Base-by-base conservation (phyloP, 352 stramenopile species). In the Globisporangium rhizosaccharum region DNA sequence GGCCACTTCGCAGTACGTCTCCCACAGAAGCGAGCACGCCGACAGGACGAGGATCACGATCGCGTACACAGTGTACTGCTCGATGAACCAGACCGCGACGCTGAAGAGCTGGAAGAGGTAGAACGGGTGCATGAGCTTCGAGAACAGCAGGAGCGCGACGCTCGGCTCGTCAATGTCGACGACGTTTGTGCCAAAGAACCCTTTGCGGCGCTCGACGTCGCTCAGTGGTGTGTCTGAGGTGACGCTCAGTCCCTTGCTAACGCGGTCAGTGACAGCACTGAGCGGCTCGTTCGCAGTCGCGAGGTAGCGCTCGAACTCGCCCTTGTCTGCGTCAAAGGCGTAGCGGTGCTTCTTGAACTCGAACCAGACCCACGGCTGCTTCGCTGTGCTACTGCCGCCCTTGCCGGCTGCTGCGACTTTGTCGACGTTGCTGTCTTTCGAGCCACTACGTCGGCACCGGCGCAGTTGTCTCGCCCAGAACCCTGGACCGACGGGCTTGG, bases 21-120 rank as follows among this genome's bases (percentile, higher is more conserved):
- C 79, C 71, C 78, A 90, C 14, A 67, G 56, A 58, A 89, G 82
- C 25, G 78, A 90, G 14, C 79, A 49, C 14, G 67, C 67, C 49
- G 82, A 90, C 49, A 88, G 72, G 17, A 63, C 52, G 23, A 85
- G 51, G 50, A 92, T 84, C 18, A 88, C 66, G 36, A 82, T 51
- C 18, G 82, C 72, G 53, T 92, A 92, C 1, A 76, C 77, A 23
- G 60, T 75, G 53, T 92, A 92, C 7, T 54, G 53, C 60, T 90
- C 76, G 44, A 66, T 70, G 41, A 90, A 62, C 83, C 83, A 92
- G 46, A 92, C 68, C 18, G 81, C 20, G 5, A 72, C 76, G 46
- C 80, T 88, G 36, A 77, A 54, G 15, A 87, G 57, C 58, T 92
- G 82, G 61, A 92, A 90, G 20, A 92, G 62, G 65, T 92, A 92